Base-by-base conservation (phyloP, 148 eudicot species). In the Fallopia convolvulus region DNA sequence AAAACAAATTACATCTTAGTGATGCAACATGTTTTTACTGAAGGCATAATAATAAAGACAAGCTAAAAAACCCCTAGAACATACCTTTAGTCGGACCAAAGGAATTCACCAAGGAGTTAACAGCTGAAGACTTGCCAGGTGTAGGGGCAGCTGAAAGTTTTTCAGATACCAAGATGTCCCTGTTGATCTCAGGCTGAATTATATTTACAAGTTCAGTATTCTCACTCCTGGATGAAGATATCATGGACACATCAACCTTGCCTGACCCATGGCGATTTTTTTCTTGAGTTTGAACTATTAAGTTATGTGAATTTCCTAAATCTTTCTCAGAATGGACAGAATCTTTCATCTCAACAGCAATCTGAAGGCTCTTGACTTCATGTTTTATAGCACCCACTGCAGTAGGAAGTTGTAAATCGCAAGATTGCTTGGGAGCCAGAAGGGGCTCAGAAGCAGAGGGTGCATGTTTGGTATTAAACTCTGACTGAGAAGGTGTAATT, bases 381-480 rank as follows among this genome's bases (percentile, higher is more conserved):
- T 32, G 74, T 72, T 83, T 77, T 21, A 77, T 80, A 70, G 84
- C 78, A 80, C 79, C 85, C 42, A 56, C 86, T 70, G 77, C 73
- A 53, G 63, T 68, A 49, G 82, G 47, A 65, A 70, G 53, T 46
- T 65, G 71, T 10, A 83, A 50, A 84, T 84, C 60, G 70, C 76
- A 77, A 20, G 80, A 50, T 70, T 75, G 66, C 66, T 21, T 33
- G 40, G 3, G 84, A 56, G 79, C 83, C 70, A 79, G 58, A 68
- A 81, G 79, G 30, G 85, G 76, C 82, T 86, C 83, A 78, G 81
- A 71, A 68, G 75, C 82, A 77, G 82, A 79, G 66, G 80, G 58
- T 32, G 72, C 65, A 47, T 39, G 61, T 52, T 79, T 80, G 21
- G 80, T 30, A 40, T 33, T 48, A 68, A 77, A 76, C 78, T 55